These are phyloP conservation scores for Panaeolus cyanescens DNA, from an alignment of 768 basidiomycete genomes.

Conservation along the genomic window DNA sequence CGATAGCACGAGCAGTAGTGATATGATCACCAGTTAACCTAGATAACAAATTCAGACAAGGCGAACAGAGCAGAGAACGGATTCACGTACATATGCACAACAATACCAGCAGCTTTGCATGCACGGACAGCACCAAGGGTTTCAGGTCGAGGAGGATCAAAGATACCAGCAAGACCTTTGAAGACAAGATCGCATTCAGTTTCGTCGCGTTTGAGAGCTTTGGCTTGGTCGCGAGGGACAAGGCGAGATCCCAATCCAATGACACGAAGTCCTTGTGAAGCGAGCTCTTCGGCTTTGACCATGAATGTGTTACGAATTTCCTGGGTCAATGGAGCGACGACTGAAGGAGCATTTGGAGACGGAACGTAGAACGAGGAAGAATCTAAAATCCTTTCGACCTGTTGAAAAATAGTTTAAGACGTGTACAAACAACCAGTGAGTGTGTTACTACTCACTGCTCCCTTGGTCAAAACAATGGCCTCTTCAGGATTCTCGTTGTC, in stretches of 20 bases:
- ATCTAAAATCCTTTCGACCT: conserved; percentile 53
- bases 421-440: background rate
- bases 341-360: conserved; percentile 23
- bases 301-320: conserved; percentile 27
- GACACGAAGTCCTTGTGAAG: conserved; percentile 41
- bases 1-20: conserved; percentile 55
- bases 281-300: conserved; percentile 37
- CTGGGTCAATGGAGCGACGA: conserved; percentile 25
- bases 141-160: conserved; percentile 58
- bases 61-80: background rate
- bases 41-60: conserved; percentile 11
- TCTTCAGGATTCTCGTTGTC: conserved; percentile 24
- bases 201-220: conserved; percentile 37
- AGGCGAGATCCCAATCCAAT: conserved; percentile 35
- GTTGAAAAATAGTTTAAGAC: background rate
- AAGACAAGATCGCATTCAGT: conserved; percentile 50
- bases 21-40: conserved; percentile 59
- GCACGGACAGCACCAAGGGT: conserved; percentile 51
- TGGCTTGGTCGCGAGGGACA: conserved; percentile 19
- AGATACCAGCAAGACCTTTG: conserved; percentile 56
- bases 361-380: conserved; percentile 38
- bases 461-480: conserved; percentile 33
- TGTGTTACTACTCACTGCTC: conserved; percentile 28
- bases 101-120: conserved; percentile 53
- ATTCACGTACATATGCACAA: conserved; percentile 39